Conservation (phyloP, 2,329 filamentous ascomycete genomes). For the Coniella lustricola region DNA sequence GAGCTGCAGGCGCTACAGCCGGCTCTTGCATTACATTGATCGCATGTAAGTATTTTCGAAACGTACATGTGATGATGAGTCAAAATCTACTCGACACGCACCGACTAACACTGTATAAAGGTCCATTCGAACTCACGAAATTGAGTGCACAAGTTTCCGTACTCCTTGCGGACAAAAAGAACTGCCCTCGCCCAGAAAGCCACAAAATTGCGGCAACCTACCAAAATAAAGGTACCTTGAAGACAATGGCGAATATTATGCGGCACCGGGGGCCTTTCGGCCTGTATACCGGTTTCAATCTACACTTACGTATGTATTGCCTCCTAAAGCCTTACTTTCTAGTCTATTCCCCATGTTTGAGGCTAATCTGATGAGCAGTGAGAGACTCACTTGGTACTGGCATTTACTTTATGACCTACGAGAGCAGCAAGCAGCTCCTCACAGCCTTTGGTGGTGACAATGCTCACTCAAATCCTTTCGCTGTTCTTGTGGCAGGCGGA, state of each 20-base stretch:
- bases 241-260: slow-evolving; percentile 70
- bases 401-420: slow-evolving; percentile 86
- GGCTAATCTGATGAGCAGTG: slow-evolving; percentile 38
- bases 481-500: slow-evolving; percentile 71
- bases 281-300: slow-evolving; percentile 71
- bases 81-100: too few relatives aligned
- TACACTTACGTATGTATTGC: slow-evolving; percentile 64
- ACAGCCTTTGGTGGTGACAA: slow-evolving; percentile 66
- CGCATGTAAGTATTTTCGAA: slow-evolving; percentile 50
- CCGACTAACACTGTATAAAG: slow-evolving; percentile 33
- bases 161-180: slow-evolving; percentile 56
- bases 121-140: slow-evolving; percentile 85
- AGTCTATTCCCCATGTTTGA: not conserved
- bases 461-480: slow-evolving; percentile 70
- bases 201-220: slow-evolving; percentile 61
- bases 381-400: slow-evolving; percentile 76
- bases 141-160: slow-evolving; percentile 80
- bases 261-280: slow-evolving; percentile 66
- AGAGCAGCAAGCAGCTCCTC: slow-evolving; percentile 75
- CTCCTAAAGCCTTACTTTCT: not conserved
- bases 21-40: slow-evolving; percentile 74
- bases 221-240: slow-evolving; percentile 69
- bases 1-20: slow-evolving; percentile 68
- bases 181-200: slow-evolving; percentile 38
- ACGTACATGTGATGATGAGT: slow-evolving; percentile 1